These are phyloP conservation scores for Magnolia changhungtana DNA, from an alignment of 164 flowering plant species.

Conservation along the genomic window DNA sequence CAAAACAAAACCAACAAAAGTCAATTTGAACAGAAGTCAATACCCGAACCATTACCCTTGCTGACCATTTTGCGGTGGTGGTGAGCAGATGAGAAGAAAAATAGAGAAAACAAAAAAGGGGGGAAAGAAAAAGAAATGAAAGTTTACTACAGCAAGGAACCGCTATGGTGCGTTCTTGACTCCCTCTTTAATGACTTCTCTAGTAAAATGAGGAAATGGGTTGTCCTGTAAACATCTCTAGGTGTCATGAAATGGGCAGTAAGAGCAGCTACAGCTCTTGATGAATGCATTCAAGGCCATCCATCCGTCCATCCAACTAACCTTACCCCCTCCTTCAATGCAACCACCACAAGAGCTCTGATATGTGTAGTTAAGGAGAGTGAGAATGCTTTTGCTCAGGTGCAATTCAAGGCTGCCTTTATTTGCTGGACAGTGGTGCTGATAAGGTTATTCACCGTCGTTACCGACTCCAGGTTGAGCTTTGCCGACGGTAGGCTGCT, in stretches of 20 bases:
- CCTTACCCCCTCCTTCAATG: constrained; percentile 24
- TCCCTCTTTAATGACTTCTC: constrained; percentile 30
- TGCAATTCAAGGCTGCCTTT: constrained; percentile 45
- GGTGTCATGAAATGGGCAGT: constrained; percentile 23
- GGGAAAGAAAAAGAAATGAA: neutral
- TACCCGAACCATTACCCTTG: constrained; percentile 30
- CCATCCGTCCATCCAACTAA: constrained; percentile 32
- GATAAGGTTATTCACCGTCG: constrained; percentile 73
- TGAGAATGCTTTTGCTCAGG: constrained; percentile 32
- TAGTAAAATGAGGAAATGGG: neutral
- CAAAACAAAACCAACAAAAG: neutral
- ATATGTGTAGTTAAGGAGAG: constrained; percentile 32
- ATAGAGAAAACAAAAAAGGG: neutral
- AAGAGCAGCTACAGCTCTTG: constrained; percentile 34
- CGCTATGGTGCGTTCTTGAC: constrained; percentile 92
- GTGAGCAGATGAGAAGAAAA: neutral
- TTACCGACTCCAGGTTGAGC: constrained; percentile 67
- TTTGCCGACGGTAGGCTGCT: constrained; percentile 68
- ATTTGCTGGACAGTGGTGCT: constrained; percentile 74
- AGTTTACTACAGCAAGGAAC: constrained; percentile 3
- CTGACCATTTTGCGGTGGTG: constrained; percentile 1
- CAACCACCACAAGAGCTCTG: constrained; percentile 27
- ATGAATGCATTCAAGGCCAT: constrained; percentile 50
- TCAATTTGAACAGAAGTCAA: constrained; percentile 25
- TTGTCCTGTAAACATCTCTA: constrained; percentile 8